These are phyloP conservation scores for Hypomyces perniciosus DNA, from an alignment of 2,329 filamentous ascomycete genomes.

Conservation along the genomic window DNA sequence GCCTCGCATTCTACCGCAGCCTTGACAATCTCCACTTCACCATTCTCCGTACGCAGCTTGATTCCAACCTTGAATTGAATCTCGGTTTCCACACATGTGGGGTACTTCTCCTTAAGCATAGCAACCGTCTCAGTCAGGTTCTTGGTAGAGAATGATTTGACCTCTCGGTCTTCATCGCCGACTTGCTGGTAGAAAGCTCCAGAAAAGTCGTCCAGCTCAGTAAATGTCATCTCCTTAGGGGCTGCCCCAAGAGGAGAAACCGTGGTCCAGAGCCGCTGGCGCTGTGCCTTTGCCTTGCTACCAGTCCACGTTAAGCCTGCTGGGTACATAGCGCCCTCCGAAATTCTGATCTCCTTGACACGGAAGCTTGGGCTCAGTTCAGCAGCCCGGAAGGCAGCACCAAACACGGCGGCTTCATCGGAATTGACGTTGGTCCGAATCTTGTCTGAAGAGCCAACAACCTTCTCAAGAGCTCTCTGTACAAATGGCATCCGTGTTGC, in stretches of 20 bases:
- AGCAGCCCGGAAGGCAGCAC: slow-evolving; percentile 89
- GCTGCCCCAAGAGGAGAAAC: slow-evolving; percentile 68
- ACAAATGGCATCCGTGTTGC: slow-evolving; percentile 89
- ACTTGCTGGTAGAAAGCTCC: slow-evolving; percentile 75
- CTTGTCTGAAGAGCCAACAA: slow-evolving; percentile 67
- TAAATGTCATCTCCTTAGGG: slow-evolving; percentile 78
- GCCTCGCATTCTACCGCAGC: slow-evolving; percentile 82
- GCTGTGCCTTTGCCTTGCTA: slow-evolving; percentile 62
- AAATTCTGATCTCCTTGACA: slow-evolving; percentile 89
- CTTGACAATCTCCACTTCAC: slow-evolving; percentile 70
- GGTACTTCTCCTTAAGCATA: slow-evolving; percentile 68
- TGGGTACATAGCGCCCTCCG: slow-evolving; percentile 69
- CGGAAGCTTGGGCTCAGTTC: slow-evolving; percentile 91
- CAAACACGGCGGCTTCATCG: slow-evolving; percentile 93
- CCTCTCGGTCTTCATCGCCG: slow-evolving; percentile 50
- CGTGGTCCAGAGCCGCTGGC: slow-evolving; percentile 78
- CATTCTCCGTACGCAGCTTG: slow-evolving; percentile 64
- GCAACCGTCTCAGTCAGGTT: slow-evolving; percentile 84
- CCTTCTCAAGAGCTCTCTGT: slow-evolving; percentile 76
- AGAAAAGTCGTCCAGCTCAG: slow-evolving; percentile 74
- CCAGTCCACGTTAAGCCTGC: slow-evolving; percentile 69
- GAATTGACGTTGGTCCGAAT: slow-evolving; percentile 92
- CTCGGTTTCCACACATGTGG: slow-evolving; percentile 65
- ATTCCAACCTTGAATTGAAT: slow-evolving; percentile 76
- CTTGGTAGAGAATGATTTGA: slow-evolving; percentile 64